Base-by-base conservation (phyloP, 495 filamentous ascomycete species). In the Neurospora hispaniola region DNA sequence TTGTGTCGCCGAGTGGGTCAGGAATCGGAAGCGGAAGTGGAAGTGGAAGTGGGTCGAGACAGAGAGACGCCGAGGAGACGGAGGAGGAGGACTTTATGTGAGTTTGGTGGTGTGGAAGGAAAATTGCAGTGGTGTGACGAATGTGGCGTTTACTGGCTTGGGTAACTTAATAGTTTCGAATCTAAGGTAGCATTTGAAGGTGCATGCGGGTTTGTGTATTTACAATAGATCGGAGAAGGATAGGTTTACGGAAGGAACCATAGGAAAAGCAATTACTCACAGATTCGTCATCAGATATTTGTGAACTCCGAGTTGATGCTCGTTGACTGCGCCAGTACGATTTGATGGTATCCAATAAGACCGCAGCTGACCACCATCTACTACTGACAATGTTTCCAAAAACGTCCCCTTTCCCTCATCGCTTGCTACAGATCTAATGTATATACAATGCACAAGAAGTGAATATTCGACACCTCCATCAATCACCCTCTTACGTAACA, bases 31-130 rank as follows among this genome's bases (percentile, higher is more conserved):
- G 43, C 18, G 42, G 6, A 9, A 44, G 16, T n/a, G 42, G 42
- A 9, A 44, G 16, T 3, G 43, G 43, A 4, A 46, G 43, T 42
- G 48, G 70, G 31, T 71, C 75, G 23, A 72, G 73, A 1, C 54
- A 66, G 54, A 66, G 27, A 0, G 83, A 84, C 69, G 79, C 73
- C 12, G 82, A 84, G 20, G 83, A 85, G 76, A 84, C 82, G 38
- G 83, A 85, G 76, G 83, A 85, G 23, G 82, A 84, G 69, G 83
- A 83, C 31, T 83, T 83, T 69, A 83, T 84, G 76, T 82, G 74
- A 72, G 18, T 71, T 6, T 9, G 20, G 11, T 5, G 20, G 23
- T 59, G 35, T 9, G 14, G 70, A n/a, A 48, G 2, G 39, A 62
- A 20, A 71, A n/a, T 71, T 3, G n/a, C n/a, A n/a, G n/a, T n/a